phyloP scores from a whole-genome alignment of 345 rosid genomes.

The Salix arbutifolia region DNA sequence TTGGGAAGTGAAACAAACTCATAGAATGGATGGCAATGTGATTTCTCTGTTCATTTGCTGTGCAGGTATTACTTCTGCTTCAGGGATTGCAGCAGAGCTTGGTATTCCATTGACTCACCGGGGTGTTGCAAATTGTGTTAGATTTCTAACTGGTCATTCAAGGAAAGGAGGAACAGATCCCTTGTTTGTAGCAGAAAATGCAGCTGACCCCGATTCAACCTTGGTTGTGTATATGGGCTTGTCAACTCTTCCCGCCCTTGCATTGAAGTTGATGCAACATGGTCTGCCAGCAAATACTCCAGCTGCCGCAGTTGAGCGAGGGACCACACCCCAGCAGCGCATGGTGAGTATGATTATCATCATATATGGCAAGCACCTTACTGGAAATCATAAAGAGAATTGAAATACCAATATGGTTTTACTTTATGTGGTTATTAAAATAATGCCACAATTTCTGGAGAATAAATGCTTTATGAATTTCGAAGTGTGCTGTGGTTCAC shows the following conservation, averaged over 20 bases:
- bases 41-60: constrained; percentile 13
- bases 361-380: not conserved
- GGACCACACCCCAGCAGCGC: constrained; percentile 18
- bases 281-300: constrained; percentile 82
- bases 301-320: constrained; percentile 76
- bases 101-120: constrained; percentile 95
- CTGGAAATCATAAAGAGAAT: not conserved
- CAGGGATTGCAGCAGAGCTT: constrained; percentile 92
- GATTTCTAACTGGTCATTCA: constrained; percentile 89
- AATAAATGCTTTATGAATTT: no score
- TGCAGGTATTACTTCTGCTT: constrained; percentile 94
- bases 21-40: not conserved
- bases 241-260: constrained; percentile 85
- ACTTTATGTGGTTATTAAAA: not conserved
- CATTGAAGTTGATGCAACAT: constrained; percentile 69
- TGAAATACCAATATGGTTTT: not conserved
- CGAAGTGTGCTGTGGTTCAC: not conserved
- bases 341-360: constrained; percentile 6
- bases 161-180: constrained; percentile 53
- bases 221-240: constrained; percentile 94
- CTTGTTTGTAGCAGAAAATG: constrained; percentile 73
- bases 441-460: no score
- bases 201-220: constrained; percentile 88
- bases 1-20: not conserved
- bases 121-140: constrained; percentile 81